A percentile compares a stretch with the other conserved stretches of the same genome.
Conservation (phyloP, 164 flowering plant genomes). For the Tetracentron sinense region DNA sequence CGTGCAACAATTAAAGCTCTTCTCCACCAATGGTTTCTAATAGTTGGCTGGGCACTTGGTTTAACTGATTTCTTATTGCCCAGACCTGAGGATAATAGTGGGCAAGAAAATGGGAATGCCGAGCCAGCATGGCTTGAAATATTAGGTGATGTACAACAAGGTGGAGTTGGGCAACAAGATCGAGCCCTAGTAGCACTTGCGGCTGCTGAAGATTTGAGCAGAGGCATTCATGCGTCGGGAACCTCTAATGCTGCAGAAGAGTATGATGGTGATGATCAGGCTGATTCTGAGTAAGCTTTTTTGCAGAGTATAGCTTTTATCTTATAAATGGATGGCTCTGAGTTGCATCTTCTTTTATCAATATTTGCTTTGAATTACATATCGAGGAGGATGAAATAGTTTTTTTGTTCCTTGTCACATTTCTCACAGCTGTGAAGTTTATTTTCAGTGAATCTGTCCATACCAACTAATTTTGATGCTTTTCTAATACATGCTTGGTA, state of each 20-base stretch:
- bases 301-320: not conserved
- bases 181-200: constrained; percentile 38
- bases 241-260: constrained; percentile 49
- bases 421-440: no score
- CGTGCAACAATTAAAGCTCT: constrained; percentile 82
- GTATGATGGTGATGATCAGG: constrained; percentile 66
- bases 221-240: constrained; percentile 29
- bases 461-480: no score
- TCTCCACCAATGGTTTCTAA: constrained; percentile 83
- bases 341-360: no score
- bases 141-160: constrained; percentile 39
- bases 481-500: no score
- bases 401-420: no score
- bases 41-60: constrained; percentile 95
- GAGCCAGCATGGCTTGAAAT: constrained; percentile 67
- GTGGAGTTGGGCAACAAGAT: constrained; percentile 48
- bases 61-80: constrained; percentile 84
- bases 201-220: constrained; percentile 42
- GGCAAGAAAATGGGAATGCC: constrained; percentile 66
- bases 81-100: constrained; percentile 68
- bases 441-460: no score
- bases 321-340: not conserved
- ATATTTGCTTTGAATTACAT: no score
- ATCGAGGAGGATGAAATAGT: no score
- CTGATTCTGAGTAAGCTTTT: constrained; percentile 77